Evolutionary conservation across 2,329 filamentous ascomycete species (phyloP), one percentile per base, ranked within the genome.

Genomic region (Paraphoma chrysanthemicola): DNA sequence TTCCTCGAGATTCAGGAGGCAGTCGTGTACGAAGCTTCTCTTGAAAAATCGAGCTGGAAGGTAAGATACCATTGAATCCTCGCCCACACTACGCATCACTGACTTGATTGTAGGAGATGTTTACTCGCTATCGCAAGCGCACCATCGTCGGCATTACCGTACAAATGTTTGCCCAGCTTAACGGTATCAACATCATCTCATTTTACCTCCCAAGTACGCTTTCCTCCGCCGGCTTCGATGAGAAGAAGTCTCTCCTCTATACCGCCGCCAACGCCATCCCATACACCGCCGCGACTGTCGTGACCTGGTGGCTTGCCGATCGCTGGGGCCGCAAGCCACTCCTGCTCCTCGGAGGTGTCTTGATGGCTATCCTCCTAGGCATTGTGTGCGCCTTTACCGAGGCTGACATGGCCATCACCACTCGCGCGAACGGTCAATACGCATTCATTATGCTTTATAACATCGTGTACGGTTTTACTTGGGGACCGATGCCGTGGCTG

Each of bases 131-230:
- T 51, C 74, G 76, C 39, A 79, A 79, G 54, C 72, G 77, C n/a
- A 78, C 76, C 2, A 71, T 78, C 30, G 73, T 78, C 31, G 77
- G 75, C 47, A 77, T 79, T 52, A 78, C 75, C 0, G 77, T 73
- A 8, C 75, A 78, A 39, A 78, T 78, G 75, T 78, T 76, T 42
- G 75, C 77, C 1, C 75, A 78, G 45, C 67, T 79, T 33, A 78
- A 78, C 60, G 77, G 77, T 23, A 79, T 78, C 63, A 79, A 79
- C 62, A 74, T 79, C 62, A 78, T 79, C 54, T 78, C 77, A 4
- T 79, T 79, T 59, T 79, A 80, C 48, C 73, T 79, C 12, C 77
- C 77, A 1, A 74, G 67, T 17, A 74, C 75, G 0, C 69, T 78
- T 2, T 57, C 74, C 10, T 53, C 68, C 7, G 75, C 77, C n/a